phyloP scores from a whole-genome alignment of 345 rosid genomes.

The Eucalyptus shirleyi region DNA sequence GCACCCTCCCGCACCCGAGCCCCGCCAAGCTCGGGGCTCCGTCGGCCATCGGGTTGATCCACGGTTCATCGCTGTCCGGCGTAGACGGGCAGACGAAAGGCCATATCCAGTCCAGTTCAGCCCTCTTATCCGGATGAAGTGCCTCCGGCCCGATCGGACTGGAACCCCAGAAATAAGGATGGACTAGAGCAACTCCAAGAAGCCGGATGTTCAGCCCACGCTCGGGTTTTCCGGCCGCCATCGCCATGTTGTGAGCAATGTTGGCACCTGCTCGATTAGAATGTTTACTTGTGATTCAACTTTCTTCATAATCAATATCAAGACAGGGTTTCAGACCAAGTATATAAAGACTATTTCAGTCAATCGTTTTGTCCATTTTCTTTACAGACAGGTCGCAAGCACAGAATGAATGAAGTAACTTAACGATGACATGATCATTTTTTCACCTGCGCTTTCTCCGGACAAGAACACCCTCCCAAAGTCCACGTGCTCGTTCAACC shows the following conservation, averaged over 20 bases:
- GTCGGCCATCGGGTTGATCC: slow-evolving; percentile 28
- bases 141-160: slow-evolving; percentile 34
- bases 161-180: slow-evolving; percentile 36
- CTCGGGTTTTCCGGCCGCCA: slow-evolving; percentile 18
- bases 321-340: neutral
- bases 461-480: slow-evolving; percentile 24
- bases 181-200: slow-evolving; percentile 24
- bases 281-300: neutral
- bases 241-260: slow-evolving; percentile 32
- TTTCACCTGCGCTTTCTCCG: slow-evolving; percentile 65
- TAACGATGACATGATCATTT: neutral
- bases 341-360: neutral
- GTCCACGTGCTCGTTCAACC: slow-evolving; percentile 46
- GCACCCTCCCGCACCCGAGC: slow-evolving; percentile 22
- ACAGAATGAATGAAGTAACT: neutral
- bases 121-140: slow-evolving; percentile 7
- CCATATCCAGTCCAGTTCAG: slow-evolving; percentile 19
- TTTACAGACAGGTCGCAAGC: neutral
- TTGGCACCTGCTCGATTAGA: slow-evolving; percentile 23
- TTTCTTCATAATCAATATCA: neutral
- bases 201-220: neutral
- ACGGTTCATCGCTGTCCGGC: slow-evolving; percentile 43
- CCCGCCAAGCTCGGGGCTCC: slow-evolving; percentile 24
- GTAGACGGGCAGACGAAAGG: slow-evolving; percentile 23
- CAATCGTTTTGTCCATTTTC: neutral